Evolutionary conservation across 2,329 filamentous ascomycete genomes (phyloP).

Genomic region (Aspergillus glaucus): DNA sequence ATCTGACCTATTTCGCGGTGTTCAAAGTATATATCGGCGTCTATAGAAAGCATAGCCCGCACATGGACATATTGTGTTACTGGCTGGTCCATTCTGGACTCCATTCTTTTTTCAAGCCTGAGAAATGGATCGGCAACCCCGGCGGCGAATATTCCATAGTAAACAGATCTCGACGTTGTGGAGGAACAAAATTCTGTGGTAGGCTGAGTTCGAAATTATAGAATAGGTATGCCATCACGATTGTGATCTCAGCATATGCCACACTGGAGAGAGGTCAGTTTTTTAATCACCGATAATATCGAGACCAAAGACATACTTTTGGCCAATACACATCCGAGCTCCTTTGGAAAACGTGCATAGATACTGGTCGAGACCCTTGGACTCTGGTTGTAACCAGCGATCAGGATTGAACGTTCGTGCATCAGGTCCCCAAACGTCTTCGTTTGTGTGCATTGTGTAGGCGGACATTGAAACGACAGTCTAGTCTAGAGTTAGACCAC

Average conservation of each 20-base stretch:
- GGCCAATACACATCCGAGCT: background rate
- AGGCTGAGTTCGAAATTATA: background rate
- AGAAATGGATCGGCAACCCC: background rate
- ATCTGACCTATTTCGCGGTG: no score
- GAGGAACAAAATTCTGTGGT: background rate
- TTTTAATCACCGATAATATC: background rate
- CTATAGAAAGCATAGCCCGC: no score
- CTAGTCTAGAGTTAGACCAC: background rate
- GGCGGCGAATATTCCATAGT: background rate
- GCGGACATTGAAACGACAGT: conserved; percentile 4
- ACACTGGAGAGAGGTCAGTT: background rate
- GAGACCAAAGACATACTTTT: background rate
- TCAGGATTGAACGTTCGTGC: conserved; percentile 2
- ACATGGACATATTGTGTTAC: no score
- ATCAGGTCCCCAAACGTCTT: conserved; percentile 4
- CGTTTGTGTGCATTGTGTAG: conserved; percentile 4
- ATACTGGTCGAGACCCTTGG: conserved; percentile 1
- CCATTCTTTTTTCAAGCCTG: no score
- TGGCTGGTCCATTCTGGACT: no score
- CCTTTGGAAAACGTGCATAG: background rate
- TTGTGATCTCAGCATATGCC: background rate
- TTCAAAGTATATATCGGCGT: no score
- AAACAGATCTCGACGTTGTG: background rate
- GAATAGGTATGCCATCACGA: background rate
- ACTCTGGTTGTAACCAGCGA: conserved; percentile 1